Conservation (phyloP, 139 green algal genomes). For the Nannochloris sp. region DNA sequence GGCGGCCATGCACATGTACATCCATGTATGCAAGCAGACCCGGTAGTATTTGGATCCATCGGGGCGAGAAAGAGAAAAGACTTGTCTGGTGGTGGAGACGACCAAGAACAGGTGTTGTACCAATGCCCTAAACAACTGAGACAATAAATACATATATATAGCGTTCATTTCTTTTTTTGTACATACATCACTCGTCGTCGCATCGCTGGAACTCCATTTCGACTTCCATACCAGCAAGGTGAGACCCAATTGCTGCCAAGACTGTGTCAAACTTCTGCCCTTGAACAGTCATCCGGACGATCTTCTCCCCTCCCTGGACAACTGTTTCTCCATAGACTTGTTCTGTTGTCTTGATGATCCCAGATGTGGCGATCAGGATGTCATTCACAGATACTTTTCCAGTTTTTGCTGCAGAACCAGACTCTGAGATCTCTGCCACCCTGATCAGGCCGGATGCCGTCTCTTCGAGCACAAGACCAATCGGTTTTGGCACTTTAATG, state of each 20-base stretch:
- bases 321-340: slow-evolving; percentile 17
- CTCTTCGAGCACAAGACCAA: slow-evolving; percentile 36
- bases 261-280: slow-evolving; percentile 28
- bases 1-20: no score
- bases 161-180: neutral
- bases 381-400: slow-evolving; percentile 26
- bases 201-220: slow-evolving; percentile 32
- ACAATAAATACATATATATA: neutral
- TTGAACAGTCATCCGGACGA: slow-evolving; percentile 21
- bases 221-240: slow-evolving; percentile 5
- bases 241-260: slow-evolving; percentile 26
- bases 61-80: no score
- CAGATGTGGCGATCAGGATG: slow-evolving; percentile 25
- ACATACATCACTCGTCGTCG: neutral
- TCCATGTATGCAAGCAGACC: no score
- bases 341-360: slow-evolving; percentile 21
- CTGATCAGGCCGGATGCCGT: slow-evolving; percentile 12
- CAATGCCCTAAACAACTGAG: no score
- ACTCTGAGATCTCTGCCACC: slow-evolving; percentile 21
- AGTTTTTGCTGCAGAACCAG: slow-evolving; percentile 17
- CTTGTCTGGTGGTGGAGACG: no score
- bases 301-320: slow-evolving; percentile 24
- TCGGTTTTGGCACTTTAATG: slow-evolving; percentile 27
- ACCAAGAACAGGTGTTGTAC: no score
- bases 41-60: no score